phyloP scores from a whole-genome alignment of 2,329 filamentous ascomycete genomes.

The Exophiala sideris region DNA sequence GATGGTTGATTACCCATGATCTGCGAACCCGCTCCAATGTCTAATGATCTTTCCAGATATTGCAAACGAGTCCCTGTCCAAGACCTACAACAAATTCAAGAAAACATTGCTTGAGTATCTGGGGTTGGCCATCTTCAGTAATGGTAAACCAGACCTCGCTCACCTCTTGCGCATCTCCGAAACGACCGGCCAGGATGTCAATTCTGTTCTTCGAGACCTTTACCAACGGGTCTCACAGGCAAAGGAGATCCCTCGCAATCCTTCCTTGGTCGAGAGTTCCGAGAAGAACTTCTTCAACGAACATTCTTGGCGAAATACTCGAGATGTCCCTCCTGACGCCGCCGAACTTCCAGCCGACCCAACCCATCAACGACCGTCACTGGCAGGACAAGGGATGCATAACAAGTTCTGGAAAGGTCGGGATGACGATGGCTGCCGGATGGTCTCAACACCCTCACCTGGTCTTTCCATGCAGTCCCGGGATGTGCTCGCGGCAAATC shows the following conservation, averaged over 20 bases:
- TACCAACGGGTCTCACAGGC: neutral
- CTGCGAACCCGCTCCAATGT: neutral
- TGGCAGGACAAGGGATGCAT: neutral
- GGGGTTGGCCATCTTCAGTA: neutral
- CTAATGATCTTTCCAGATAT: neutral
- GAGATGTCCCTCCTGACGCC: neutral
- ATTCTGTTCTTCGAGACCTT: neutral
- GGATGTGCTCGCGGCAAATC: neutral
- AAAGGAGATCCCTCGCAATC: neutral
- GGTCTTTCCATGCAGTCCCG: neutral
- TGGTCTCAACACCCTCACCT: neutral
- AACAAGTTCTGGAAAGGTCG: neutral
- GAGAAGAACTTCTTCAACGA: neutral
- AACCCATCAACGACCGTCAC: neutral
- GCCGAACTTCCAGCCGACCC: neutral
- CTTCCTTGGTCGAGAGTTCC: neutral
- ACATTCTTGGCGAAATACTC: neutral
- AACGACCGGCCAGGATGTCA: neutral
- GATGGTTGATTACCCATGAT: neutral
- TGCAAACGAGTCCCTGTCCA: slow-evolving; percentile 1
- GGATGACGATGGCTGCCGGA: neutral
- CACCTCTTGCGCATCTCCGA: neutral
- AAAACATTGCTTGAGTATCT: neutral
- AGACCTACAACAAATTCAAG: neutral
- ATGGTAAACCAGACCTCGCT: neutral